These are phyloP conservation scores for Ustilago xerochloae DNA, from an alignment of 1,284 basidiomycete genomes.

Conservation along the genomic window DNA sequence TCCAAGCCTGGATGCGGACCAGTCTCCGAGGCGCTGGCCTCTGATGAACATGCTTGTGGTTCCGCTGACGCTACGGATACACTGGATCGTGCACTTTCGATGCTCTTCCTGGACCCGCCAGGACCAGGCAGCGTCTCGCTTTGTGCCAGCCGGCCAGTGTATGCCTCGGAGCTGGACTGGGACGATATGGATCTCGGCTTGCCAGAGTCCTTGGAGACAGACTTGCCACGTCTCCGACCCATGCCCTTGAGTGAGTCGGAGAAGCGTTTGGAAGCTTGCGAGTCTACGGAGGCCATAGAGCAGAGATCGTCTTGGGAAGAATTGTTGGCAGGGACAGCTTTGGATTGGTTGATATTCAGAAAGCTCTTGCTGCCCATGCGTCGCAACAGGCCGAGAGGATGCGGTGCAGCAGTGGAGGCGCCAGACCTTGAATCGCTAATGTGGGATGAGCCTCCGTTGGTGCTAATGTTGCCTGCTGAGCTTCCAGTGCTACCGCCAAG, in stretches of 20 bases:
- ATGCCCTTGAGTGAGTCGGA: conserved; percentile 41
- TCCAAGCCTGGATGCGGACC: background rate
- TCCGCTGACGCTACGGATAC: conserved; percentile 16
- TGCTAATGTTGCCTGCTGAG: background rate
- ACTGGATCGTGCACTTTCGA: conserved; percentile 31
- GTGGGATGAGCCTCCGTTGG: background rate
- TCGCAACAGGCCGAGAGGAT: conserved; percentile 29
- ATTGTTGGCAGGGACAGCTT: conserved; percentile 3
- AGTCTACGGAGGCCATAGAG: conserved; percentile 18
- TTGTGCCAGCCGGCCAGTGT: conserved; percentile 11
- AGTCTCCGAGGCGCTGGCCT: background rate
- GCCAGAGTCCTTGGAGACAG: conserved; percentile 16
- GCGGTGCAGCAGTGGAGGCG: background rate
- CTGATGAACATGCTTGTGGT: conserved; percentile 18
- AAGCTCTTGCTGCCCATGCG: conserved; percentile 50
- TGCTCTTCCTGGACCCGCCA: conserved; percentile 19
- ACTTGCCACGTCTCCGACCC: conserved; percentile 20
- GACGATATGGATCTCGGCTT: conserved; percentile 23
- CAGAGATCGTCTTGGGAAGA: conserved; percentile 31
- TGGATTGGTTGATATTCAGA: conserved; percentile 33
- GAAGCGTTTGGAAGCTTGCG: conserved; percentile 30
- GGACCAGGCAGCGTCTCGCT: conserved; percentile 5
- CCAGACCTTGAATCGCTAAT: background rate
- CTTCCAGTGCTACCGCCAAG: conserved; percentile 12
- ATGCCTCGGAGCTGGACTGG: conserved; percentile 24